These are phyloP conservation scores for Colletotrichum falcatum DNA, from an alignment of 2,329 filamentous ascomycete genomes.

Conservation along the genomic window DNA sequence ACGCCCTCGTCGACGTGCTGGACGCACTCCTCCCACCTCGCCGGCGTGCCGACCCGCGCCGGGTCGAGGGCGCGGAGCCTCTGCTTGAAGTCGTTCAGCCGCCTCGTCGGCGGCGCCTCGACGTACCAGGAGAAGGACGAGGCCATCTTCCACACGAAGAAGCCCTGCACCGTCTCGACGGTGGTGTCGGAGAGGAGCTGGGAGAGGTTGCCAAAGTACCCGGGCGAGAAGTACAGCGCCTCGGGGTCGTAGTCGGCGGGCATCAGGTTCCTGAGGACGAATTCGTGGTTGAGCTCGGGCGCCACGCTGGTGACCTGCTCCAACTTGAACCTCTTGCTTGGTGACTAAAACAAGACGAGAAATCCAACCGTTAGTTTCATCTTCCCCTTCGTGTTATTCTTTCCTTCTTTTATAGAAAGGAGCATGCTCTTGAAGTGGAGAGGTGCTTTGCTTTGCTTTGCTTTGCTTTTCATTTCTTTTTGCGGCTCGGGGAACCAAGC, in stretches of 20 bases:
- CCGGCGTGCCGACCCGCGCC: constrained; percentile 56
- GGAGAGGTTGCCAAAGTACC: constrained; percentile 70
- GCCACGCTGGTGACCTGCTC: constrained; percentile 65
- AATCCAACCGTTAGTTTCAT: not conserved
- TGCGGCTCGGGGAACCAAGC: not conserved
- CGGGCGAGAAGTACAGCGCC: constrained; percentile 61
- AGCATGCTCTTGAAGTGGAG: no score
- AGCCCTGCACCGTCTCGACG: constrained; percentile 68
- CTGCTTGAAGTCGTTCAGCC: constrained; percentile 64
- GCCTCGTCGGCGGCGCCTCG: constrained; percentile 68
- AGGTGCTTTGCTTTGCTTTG: not conserved
- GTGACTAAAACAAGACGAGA: not conserved
- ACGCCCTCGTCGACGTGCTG: constrained; percentile 59
- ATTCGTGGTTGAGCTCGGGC: constrained; percentile 66
- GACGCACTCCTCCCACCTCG: constrained; percentile 76
- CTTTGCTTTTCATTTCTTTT: no score
- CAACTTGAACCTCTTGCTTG: constrained; percentile 49
- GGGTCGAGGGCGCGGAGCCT: constrained; percentile 24
- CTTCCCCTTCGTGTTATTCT: no score
- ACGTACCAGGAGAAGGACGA: constrained; percentile 63
- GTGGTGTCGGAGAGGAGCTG: constrained; percentile 65
- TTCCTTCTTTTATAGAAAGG: no score
- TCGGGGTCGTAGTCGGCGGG: constrained; percentile 54
- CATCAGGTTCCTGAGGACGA: constrained; percentile 63
- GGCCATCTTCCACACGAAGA: constrained; percentile 73